phyloP scores from a whole-genome alignment of 2,329 filamentous ascomycete species.

The Thelonectria blattea region DNA sequence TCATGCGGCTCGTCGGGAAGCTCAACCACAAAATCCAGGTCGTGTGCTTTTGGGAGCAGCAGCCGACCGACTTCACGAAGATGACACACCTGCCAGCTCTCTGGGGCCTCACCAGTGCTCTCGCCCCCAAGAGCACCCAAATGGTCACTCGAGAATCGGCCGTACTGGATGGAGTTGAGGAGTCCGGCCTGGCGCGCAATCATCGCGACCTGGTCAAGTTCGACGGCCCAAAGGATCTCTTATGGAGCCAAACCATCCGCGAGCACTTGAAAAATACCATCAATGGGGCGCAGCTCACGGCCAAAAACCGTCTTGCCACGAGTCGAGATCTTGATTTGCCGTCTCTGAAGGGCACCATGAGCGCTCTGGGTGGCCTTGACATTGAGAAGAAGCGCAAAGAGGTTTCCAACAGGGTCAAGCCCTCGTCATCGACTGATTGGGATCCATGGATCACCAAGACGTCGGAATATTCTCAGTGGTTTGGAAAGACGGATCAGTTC shows the following conservation, averaged over 20 bases:
- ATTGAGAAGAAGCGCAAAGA: constrained; percentile 42
- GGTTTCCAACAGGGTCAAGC: constrained; percentile 39
- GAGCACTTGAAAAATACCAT: constrained; percentile 47
- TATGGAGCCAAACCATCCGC: constrained; percentile 44
- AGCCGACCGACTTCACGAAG: constrained; percentile 46
- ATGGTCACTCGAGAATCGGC: constrained; percentile 51
- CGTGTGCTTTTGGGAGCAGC: constrained; percentile 48
- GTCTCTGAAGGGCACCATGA: constrained; percentile 42
- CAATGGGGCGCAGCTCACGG: constrained; percentile 43
- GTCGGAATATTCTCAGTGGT: constrained; percentile 45
- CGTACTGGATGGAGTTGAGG: constrained; percentile 43
- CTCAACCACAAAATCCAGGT: constrained; percentile 41
- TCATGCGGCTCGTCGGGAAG: constrained; percentile 45
- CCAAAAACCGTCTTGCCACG: constrained; percentile 46
- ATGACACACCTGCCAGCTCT: constrained; percentile 24
- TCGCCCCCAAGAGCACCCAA: constrained; percentile 44
- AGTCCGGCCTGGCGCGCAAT: constrained; percentile 45
- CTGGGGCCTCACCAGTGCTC: constrained; percentile 38
- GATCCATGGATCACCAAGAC: constrained; percentile 45
- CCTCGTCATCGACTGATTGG: constrained; percentile 34
- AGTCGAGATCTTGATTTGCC: constrained; percentile 45
- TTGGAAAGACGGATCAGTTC: constrained; percentile 29
- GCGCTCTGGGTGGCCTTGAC: constrained; percentile 28
- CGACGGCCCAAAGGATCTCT: constrained; percentile 47
- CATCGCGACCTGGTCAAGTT: constrained; percentile 52